These are phyloP conservation scores for Parmelia sp. DNA, from an alignment of 495 filamentous ascomycete species.

Conservation along the genomic window DNA sequence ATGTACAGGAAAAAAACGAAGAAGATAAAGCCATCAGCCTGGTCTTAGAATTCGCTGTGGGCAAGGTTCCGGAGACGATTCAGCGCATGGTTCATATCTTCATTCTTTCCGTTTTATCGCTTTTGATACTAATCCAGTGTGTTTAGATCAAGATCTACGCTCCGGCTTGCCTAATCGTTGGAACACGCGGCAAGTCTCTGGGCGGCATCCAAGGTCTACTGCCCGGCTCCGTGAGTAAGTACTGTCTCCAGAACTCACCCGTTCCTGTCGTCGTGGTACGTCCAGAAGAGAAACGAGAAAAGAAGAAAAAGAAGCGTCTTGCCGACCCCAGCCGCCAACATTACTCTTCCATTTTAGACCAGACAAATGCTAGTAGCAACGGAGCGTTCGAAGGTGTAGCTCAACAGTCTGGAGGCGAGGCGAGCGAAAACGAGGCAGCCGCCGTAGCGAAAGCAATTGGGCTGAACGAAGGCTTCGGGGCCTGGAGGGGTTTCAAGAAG, in stretches of 20 bases:
- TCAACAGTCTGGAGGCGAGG: constrained; percentile 32
- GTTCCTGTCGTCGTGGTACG: constrained; percentile 96
- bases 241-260: constrained; percentile 91
- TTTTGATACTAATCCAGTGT: constrained; percentile 18
- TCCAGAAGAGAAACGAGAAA: constrained; percentile 79
- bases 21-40: constrained; percentile 79
- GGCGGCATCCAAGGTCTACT: constrained; percentile 87
- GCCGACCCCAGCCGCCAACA: constrained; percentile 70
- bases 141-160: constrained; percentile 85
- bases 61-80: constrained; percentile 87
- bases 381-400: constrained; percentile 43
- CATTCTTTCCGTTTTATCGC: background rate
- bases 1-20: constrained; percentile 77
- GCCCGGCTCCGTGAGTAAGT: constrained; percentile 89
- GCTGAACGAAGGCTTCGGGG: constrained; percentile 46
- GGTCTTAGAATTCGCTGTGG: constrained; percentile 82
- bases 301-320: constrained; percentile 84
- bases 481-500: constrained; percentile 45
- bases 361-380: constrained; percentile 49
- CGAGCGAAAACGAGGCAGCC: constrained; percentile 56
- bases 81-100: constrained; percentile 71
- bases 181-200: constrained; percentile 79
- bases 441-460: constrained; percentile 67
- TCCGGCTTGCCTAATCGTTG: constrained; percentile 91
- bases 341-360: constrained; percentile 73